Percentiles rank a stretch among this genome's conserved stretches.
These are phyloP conservation scores for Epichloe sp. DNA, from an alignment of 2,329 filamentous ascomycete species.

Conservation along the genomic window DNA sequence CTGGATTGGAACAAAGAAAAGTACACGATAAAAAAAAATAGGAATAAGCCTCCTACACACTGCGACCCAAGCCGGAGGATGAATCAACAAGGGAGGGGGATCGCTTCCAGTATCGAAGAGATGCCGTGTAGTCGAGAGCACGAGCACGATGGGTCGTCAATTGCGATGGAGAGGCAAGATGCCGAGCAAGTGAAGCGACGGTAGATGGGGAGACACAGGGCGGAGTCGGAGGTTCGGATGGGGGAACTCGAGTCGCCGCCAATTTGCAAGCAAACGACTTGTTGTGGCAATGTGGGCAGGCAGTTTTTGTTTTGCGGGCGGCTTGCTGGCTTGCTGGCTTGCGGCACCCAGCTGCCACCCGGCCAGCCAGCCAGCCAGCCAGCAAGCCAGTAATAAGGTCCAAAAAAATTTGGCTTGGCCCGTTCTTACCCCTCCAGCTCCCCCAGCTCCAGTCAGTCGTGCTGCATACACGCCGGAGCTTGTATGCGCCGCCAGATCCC, in stretches of 20 bases:
- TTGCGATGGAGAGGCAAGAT: conserved; percentile 5
- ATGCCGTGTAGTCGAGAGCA: neutral
- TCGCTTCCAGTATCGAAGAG: neutral
- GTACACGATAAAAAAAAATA: neutral
- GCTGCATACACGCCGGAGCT: no score
- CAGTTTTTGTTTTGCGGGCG: no score
- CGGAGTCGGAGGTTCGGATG: conserved; percentile 2
- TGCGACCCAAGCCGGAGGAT: conserved; percentile 1
- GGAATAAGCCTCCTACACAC: neutral
- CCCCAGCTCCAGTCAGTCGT: no score
- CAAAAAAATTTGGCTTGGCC: no score
- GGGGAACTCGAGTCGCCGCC: neutral
- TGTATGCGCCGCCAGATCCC: no score
- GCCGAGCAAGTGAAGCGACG: conserved; percentile 4
- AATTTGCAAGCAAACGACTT: neutral
- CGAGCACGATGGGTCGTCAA: neutral
- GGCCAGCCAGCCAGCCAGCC: no score
- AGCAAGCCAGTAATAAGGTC: no score
- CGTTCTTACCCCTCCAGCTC: no score
- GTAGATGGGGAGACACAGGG: conserved; percentile 1
- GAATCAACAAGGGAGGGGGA: conserved; percentile 1
- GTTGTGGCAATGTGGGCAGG: neutral
- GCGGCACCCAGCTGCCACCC: no score
- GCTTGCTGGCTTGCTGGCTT: no score
- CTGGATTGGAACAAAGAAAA: neutral